These are phyloP conservation scores for Besnoitia besnoiti DNA, from an alignment of 169 alveolate species.

Conservation along the genomic window DNA sequence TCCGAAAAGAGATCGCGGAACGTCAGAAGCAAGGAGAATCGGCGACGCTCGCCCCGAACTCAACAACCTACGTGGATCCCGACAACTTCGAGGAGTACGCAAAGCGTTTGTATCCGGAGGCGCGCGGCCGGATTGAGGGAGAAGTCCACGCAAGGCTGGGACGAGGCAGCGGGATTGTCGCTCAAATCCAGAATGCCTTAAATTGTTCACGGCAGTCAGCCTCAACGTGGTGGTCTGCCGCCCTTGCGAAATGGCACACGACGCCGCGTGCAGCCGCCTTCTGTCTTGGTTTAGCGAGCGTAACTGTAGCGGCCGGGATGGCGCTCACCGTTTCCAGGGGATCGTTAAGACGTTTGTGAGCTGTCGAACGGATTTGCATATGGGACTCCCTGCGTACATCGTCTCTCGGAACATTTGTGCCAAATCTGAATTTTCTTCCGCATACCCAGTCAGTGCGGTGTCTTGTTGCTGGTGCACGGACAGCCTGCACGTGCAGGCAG, in stretches of 20 bases:
- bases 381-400: no score
- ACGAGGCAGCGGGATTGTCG: neutral
- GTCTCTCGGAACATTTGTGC: no score
- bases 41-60: neutral
- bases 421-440: no score
- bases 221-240: neutral
- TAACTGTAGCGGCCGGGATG: neutral
- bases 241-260: neutral
- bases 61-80: neutral
- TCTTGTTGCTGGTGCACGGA: no score
- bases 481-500: no score
- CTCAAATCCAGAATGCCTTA: neutral
- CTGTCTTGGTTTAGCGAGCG: neutral
- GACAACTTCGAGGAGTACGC: neutral
- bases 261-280: neutral
- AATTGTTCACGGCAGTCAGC: neutral
- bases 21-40: neutral
- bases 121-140: neutral
- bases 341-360: neutral
- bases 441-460: no score
- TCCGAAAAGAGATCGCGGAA: neutral
- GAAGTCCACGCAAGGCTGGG: neutral
- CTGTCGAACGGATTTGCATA: neutral
- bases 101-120: neutral
- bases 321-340: neutral